Base-by-base conservation (phyloP, 352 stramenopile species). In the Pythium apleroticum region DNA sequence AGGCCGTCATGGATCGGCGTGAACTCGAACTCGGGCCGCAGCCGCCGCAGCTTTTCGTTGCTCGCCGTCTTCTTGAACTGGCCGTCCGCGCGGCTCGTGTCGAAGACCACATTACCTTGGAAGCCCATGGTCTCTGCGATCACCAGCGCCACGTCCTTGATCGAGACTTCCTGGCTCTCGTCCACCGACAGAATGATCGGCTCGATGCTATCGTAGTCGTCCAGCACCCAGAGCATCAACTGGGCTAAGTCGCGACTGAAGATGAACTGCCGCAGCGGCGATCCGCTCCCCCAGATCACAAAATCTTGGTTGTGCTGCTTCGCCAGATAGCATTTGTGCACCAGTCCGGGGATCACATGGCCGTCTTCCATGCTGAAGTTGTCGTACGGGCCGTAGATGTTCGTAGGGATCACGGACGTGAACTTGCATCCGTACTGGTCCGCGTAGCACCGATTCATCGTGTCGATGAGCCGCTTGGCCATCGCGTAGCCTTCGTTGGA, bases 1-100 rank as follows among this genome's bases (percentile, higher is more conserved):
- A 92, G 68, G 0, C 95, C 97, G 19, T 98, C 77, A 22, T 85
- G 69, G 30, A 99, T 97, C 6, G 87, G 68, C 17, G 93, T 98
- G 74, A 99, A 99, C 68, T 97, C 66, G 69, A 98, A 99, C 9
- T 77, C 66, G 4, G 97, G 96, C 43, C 88, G 69, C 25, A 94
- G 85, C 37, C 65, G 71, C 24, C 92, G 86, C 65, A 99, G 77
- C 69, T 99, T 99, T 19, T 81, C 90, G 70, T 99, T 99, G 69
- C 82, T 97, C 4, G 97, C 97, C 15, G 97, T 99, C 83, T 99
- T 99, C 82, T 99, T 99, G 81, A 97, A 98, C 79, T 99, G 97
- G 7, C 97, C 97, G 76, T 99, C 97, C n/a, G 92, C 84, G 72
- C 99, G 98, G 35, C 71, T 89, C 7, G 85, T 96, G 75, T 99